phyloP scores from a whole-genome alignment of 1,139 yeast genomes.

The Kodamaea fungicola region DNA sequence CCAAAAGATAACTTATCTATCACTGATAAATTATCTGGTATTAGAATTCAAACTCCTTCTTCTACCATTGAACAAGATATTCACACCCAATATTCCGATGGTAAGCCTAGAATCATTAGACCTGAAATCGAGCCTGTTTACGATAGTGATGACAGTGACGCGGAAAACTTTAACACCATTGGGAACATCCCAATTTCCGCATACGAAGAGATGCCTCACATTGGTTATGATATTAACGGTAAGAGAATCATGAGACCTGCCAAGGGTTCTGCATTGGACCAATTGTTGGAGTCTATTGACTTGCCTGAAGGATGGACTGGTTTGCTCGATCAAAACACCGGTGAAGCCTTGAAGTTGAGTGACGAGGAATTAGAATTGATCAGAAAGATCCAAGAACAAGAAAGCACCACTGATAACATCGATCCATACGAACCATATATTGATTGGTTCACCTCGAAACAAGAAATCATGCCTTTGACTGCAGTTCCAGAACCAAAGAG shows the following conservation, averaged over 20 bases:
- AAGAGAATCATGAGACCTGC: constrained; percentile 99
- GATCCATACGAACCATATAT: constrained; percentile 92
- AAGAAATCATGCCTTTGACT: constrained; percentile 87
- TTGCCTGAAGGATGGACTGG: constrained; percentile 99
- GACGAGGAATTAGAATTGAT: constrained; percentile 88
- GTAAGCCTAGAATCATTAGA: constrained; percentile 66
- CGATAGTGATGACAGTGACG: constrained; percentile 90
- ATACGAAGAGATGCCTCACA: constrained; percentile 95
- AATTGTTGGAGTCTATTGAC: constrained; percentile 82
- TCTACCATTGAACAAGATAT: constrained; percentile 26
- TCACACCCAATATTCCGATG: constrained; percentile 69
- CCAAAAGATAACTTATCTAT: constrained; percentile 49
- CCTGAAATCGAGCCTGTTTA: constrained; percentile 93
- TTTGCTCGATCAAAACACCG: constrained; percentile 84
- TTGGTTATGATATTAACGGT: constrained; percentile 96
- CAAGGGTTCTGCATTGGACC: constrained; percentile 90
- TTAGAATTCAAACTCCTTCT: constrained; percentile 44
- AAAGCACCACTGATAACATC: constrained; percentile 73
- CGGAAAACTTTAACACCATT: constrained; percentile 79
- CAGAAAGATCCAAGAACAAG: constrained; percentile 79
- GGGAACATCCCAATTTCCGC: constrained; percentile 92
- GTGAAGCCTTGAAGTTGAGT: constrained; percentile 80
- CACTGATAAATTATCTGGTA: constrained; percentile 53
- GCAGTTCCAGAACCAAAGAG: constrained; percentile 97
- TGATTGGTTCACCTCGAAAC: constrained; percentile 89